Conservation (phyloP, 768 basidiomycete genomes). For the Suillus cothurnatus region DNA sequence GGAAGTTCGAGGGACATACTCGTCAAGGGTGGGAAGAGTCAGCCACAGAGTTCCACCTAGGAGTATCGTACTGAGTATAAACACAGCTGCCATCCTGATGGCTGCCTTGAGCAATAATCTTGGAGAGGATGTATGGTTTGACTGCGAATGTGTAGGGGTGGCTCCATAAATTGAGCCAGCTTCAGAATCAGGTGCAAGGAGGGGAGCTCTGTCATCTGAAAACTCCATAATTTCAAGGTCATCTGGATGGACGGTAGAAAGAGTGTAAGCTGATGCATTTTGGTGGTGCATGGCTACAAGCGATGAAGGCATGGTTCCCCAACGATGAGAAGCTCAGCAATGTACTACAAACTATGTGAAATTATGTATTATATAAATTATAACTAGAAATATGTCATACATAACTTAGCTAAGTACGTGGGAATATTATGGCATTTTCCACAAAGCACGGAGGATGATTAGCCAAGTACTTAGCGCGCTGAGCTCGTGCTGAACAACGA, state of each 20-base stretch:
- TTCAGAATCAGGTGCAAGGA: conserved; percentile 43
- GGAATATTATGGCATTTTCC: conserved; percentile 21
- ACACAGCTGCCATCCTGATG: conserved; percentile 81
- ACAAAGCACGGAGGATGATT: conserved; percentile 27
- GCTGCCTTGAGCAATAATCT: conserved; percentile 78
- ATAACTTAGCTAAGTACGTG: conserved; percentile 10
- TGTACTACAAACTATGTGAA: not conserved
- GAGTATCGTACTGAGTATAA: conserved; percentile 64
- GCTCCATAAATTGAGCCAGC: conserved; percentile 52
- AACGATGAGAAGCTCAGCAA: not conserved
- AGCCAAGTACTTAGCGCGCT: conserved; percentile 17
- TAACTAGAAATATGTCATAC: conserved; percentile 6
- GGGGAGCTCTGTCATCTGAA: conserved; percentile 41
- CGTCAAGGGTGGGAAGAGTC: conserved; percentile 76
- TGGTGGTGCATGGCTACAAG: conserved; percentile 22
- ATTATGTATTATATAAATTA: conserved; percentile 11
- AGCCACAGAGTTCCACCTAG: conserved; percentile 82
- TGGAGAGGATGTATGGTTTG: conserved; percentile 41
- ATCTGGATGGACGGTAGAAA: conserved; percentile 53
- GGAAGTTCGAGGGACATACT: conserved; percentile 49
- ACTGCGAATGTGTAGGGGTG: conserved; percentile 34
- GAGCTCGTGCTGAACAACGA: conserved; percentile 23
- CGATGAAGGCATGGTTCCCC: conserved; percentile 16
- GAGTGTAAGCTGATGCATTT: conserved; percentile 61
- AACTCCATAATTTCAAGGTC: conserved; percentile 24